Conservation (phyloP, 148 eudicot genomes). For the Spergularia marina region DNA sequence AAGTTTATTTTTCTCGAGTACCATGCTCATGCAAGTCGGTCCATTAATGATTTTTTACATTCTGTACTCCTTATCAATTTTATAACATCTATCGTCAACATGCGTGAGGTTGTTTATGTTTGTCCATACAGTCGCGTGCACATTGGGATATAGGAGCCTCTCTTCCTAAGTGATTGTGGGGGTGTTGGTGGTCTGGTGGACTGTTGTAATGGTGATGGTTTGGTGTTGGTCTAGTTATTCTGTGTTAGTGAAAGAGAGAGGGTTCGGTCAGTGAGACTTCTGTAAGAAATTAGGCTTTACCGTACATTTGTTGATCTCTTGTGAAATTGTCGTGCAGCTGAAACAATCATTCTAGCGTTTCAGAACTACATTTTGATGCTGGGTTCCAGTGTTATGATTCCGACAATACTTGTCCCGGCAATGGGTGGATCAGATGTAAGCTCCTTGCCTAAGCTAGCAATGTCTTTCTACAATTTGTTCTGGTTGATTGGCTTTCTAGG, state of each 20-base stretch:
- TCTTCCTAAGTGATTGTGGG: neutral
- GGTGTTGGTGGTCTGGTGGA: too few relatives aligned
- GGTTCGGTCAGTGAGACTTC: neutral
- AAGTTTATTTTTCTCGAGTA: too few relatives aligned
- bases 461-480: neutral
- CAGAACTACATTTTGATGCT: constrained; percentile 94
- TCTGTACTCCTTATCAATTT: too few relatives aligned
- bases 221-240: neutral
- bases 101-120: neutral
- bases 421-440: constrained; percentile 99
- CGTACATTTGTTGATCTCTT: constrained; percentile 19
- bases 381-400: constrained; percentile 97
- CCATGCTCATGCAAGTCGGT: neutral
- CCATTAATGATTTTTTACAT: neutral
- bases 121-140: neutral
- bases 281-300: neutral
- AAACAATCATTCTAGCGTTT: constrained; percentile 91
- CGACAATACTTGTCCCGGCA: constrained; percentile 71
- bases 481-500: neutral
- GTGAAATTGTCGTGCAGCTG: constrained; percentile 59
- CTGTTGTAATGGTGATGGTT: too few relatives aligned
- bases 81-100: too few relatives aligned
- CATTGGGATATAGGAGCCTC: too few relatives aligned
- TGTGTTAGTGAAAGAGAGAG: neutral
- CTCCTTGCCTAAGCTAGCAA: neutral